A percentile compares a stretch with the other conserved stretches of the same genome.
phyloP scores from a whole-genome alignment of 805 yeast species.

The Torulaspora gathmanii region DNA sequence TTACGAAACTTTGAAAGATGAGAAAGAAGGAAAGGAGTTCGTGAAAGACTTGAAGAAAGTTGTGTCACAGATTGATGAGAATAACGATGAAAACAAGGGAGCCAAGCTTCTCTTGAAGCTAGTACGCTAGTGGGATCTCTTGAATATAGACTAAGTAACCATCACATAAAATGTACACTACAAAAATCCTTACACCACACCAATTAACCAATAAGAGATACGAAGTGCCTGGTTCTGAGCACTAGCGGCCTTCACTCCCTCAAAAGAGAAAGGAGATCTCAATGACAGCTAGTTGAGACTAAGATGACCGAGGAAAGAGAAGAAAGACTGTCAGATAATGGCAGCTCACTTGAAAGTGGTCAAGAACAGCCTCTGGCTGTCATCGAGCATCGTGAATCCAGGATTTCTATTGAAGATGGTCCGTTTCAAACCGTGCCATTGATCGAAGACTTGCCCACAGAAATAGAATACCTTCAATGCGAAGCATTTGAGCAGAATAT shows the following conservation, averaged over 20 bases:
- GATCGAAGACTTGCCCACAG: slow-evolving; percentile 27
- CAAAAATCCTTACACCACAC: slow-evolving; percentile 5
- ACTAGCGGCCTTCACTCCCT: not conserved
- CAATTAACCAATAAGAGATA: not conserved
- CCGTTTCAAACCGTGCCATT: slow-evolving; percentile 23
- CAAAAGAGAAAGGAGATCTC: not conserved
- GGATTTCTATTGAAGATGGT: slow-evolving; percentile 12
- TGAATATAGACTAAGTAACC: not conserved
- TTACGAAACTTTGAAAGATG: slow-evolving; percentile 57
- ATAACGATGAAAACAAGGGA: slow-evolving; percentile 56
- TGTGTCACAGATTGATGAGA: slow-evolving; percentile 41
- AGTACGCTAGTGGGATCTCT: slow-evolving; percentile 3
- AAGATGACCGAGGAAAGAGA: slow-evolving; percentile 2
- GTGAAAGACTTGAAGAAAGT: slow-evolving; percentile 49
- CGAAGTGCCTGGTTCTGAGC: not conserved
- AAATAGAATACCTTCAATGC: slow-evolving; percentile 23
- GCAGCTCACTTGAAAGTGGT: not conserved
- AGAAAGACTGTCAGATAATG: not conserved
- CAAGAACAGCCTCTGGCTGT: not conserved
- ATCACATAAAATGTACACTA: slow-evolving; percentile 3
- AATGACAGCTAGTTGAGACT: not conserved
- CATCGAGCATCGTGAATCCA: not conserved
- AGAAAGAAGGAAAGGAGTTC: slow-evolving; percentile 45
- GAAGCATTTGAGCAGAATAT: slow-evolving; percentile 32
- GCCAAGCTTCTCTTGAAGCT: slow-evolving; percentile 48